Conservation (phyloP, 257 asterid species). For the Solanum bulbocastanum region DNA sequence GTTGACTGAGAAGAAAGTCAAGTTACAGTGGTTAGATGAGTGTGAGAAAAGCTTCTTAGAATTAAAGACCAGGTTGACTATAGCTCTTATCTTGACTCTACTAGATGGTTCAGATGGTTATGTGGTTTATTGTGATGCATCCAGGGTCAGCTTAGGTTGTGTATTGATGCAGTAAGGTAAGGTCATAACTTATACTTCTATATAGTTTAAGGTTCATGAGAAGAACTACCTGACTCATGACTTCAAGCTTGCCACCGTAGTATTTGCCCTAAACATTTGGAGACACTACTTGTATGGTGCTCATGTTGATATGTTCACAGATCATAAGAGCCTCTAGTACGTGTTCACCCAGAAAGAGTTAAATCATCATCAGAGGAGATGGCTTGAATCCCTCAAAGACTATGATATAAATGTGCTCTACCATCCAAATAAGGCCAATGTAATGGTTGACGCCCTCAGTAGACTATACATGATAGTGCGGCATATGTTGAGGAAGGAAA, state of each 20-base stretch:
- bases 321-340: not conserved
- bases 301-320: not conserved
- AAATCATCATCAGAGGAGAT: no score
- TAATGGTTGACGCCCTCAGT: not conserved
- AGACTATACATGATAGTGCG: not conserved
- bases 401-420: no score
- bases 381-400: no score
- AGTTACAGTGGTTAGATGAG: no score
- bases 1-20: no score
- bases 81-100: not conserved
- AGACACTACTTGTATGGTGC: not conserved
- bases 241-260: not conserved
- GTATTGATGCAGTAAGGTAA: not conserved
- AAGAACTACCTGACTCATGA: not conserved
- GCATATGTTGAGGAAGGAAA: no score
- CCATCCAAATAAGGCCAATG: not conserved
- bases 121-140: not conserved
- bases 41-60: no score
- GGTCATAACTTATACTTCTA: not conserved
- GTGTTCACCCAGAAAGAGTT: not conserved
- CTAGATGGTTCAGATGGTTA: not conserved
- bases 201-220: no score
- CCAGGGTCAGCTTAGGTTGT: not conserved
- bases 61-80: not conserved
- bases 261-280: not conserved